phyloP scores from a whole-genome alignment of 805 yeast genomes.

The Lipomyces orientalis region DNA sequence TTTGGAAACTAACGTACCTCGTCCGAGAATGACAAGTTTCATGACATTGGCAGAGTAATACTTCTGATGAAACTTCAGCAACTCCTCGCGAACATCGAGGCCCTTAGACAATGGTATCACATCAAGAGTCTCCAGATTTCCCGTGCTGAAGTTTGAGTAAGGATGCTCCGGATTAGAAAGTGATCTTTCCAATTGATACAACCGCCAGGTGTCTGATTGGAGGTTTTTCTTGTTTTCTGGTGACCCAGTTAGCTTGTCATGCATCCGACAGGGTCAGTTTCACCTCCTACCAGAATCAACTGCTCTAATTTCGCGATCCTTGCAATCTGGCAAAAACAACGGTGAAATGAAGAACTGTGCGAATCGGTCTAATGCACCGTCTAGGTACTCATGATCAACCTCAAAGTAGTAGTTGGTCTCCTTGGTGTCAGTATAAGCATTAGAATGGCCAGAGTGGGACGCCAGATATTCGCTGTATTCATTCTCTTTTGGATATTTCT shows the following conservation, averaged over 20 bases:
- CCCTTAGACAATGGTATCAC: constrained; percentile 64
- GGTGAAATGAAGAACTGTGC: constrained; percentile 92
- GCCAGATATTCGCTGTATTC: constrained; percentile 76
- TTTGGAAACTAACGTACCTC: constrained; percentile 43
- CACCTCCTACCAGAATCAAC: constrained; percentile 69
- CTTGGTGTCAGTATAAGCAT: constrained; percentile 88
- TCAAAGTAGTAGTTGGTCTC: constrained; percentile 93
- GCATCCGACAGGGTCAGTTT: background rate
- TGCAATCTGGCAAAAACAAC: constrained; percentile 70
- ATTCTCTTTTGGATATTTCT: constrained; percentile 74
- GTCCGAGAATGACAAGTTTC: constrained; percentile 84
- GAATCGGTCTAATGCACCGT: constrained; percentile 90
- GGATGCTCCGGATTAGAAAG: constrained; percentile 80
- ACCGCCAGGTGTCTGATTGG: constrained; percentile 88
- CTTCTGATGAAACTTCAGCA: constrained; percentile 71
- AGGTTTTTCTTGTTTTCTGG: constrained; percentile 88
- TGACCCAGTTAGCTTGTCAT: background rate
- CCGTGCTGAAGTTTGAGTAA: constrained; percentile 86
- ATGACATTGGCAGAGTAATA: constrained; percentile 86
- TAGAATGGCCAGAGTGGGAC: constrained; percentile 85
- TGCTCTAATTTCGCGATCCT: constrained; percentile 90
- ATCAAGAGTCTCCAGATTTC: constrained; percentile 77
- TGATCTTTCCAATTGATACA: constrained; percentile 81
- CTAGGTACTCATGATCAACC: constrained; percentile 71
- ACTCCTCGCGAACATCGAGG: constrained; percentile 77